Base-by-base conservation (phyloP, 2,329 filamentous ascomycete genomes). In the Fusarium hainanense region DNA sequence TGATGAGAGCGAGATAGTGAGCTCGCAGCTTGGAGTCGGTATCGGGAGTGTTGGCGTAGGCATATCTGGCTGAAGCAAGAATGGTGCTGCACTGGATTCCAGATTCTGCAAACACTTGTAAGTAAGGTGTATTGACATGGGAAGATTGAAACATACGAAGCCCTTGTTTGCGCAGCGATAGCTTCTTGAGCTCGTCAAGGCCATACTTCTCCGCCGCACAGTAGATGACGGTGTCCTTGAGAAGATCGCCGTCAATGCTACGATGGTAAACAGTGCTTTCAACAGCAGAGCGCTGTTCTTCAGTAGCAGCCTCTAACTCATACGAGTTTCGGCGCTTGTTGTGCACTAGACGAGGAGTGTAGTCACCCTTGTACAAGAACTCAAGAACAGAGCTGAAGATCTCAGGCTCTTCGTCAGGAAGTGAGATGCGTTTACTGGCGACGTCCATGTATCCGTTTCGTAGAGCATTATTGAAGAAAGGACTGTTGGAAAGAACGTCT, bases 351-450 rank as follows among this genome's bases (percentile, higher is more conserved):
- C 92, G 91, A 5, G 94, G 94, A 74, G 91, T 94, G 82, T 97
- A 97, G 80, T 97, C 94, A 69, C 94, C 94, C 82, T 97, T 97
- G 87, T 97, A 97, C 59, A 98, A 89, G 74, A 92, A 97, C 78
- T 98, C 94, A 59, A 98, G 89, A 13, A 98, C 87, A 8, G 92
- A 94, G 10, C 93, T 97, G 80, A 98, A 94, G 75, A 97, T 91
- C 78, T 97, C 93, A 21, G 94, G 93, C 73, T 94, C 91, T 80
- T 97, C 94, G 64, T 95, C 89, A 3, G 93, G 91, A 3, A 97
- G 88, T 54, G 91, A 87, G 77, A 97, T 91, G 57, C 91, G 90
- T 81, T 93, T 94, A 77, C 76, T 74, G 7, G 75, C 58, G 23
- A 75, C 67, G 51, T 81, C 79, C 70, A 77, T 76, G 71, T 77